Base-by-base conservation (phyloP, 495 filamentous ascomycete genomes). In the Lophiotrema nucula region DNA sequence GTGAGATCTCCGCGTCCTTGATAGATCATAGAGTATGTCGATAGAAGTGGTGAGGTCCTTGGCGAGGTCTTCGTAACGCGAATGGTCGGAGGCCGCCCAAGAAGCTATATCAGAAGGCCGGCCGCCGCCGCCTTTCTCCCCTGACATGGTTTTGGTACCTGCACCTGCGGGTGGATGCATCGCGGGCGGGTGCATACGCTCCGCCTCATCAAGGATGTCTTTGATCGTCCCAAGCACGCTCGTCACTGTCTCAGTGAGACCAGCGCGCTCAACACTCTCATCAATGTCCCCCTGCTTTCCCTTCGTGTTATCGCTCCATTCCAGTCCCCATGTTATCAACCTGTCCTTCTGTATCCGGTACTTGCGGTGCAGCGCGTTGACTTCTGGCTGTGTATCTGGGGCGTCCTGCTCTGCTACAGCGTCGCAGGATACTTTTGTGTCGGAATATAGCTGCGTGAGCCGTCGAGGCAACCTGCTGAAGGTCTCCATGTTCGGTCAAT, bases 211-310 rank as follows among this genome's bases (percentile, higher is more conserved):
- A 31, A 95, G 78, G 22, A 92, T 84, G 53, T 90, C 88, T 70
- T 90, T 89, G 67, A 96, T 96, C 4, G 88, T 89, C 18, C 82
- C 83, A 84, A 97, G 88, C 48, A 96, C 89, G 69, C 88, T 93
- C 43, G 84, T 84, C 11, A 96, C 92, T 2, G 92, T 79, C 72
- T 95, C 89, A 60, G 88, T 90, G 51, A 92, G 79, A 25, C 91
- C 91, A 46, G 91, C 91, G 53, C 87, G 82, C 53, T 84, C 88
- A 25, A 95, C 74, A 0, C 87, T 88, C 67, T 91, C 89, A 68
- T 96, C 91, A 67, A 95, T 95, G 69, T 84, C 81, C 61, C 88
- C 90, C 60, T 87, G 83, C 58, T 83, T 78, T 6, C 76, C 77
- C 33, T 75, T 78, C 59, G 77, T 83, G 37, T 78, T 79, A 64